phyloP scores from a whole-genome alignment of 352 stramenopile species.

The Pythium biforme region DNA sequence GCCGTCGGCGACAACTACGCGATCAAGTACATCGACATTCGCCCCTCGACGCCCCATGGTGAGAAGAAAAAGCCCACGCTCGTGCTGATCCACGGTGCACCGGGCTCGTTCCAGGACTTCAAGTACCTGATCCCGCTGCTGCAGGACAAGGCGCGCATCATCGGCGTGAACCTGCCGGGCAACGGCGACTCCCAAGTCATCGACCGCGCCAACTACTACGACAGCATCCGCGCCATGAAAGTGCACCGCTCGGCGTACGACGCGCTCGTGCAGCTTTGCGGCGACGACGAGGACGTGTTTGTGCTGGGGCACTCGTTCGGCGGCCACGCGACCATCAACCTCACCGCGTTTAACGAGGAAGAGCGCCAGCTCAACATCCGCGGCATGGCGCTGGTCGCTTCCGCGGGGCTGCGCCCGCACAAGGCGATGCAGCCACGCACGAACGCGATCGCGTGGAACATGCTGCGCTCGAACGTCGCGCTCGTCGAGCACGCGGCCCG shows the following conservation, averaged over 20 bases:
- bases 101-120: constrained; percentile 55
- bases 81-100: constrained; percentile 56
- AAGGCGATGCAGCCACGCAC: constrained; percentile 28
- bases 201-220: constrained; percentile 25
- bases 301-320: constrained; percentile 37
- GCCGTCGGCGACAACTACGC: constrained; percentile 10
- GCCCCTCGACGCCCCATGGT: not conserved
- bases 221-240: constrained; percentile 20
- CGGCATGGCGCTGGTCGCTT: constrained; percentile 30
- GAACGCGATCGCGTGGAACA: constrained; percentile 11
- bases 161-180: constrained; percentile 33
- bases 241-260: constrained; percentile 25
- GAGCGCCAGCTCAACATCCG: constrained; percentile 18
- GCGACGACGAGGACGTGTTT: constrained; percentile 21
- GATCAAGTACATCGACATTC: constrained; percentile 27
- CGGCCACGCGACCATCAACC: constrained; percentile 29
- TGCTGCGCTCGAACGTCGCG: constrained; percentile 23
- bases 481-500: constrained; percentile 10
- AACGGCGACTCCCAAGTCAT: constrained; percentile 24
- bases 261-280: constrained; percentile 26
- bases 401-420: constrained; percentile 38
- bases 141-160: constrained; percentile 24
- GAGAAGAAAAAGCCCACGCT: constrained; percentile 27
- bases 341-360: constrained; percentile 23
- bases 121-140: constrained; percentile 48